Base-by-base conservation (phyloP, 1,284 basidiomycete species). In the Moniliella sp. region DNA sequence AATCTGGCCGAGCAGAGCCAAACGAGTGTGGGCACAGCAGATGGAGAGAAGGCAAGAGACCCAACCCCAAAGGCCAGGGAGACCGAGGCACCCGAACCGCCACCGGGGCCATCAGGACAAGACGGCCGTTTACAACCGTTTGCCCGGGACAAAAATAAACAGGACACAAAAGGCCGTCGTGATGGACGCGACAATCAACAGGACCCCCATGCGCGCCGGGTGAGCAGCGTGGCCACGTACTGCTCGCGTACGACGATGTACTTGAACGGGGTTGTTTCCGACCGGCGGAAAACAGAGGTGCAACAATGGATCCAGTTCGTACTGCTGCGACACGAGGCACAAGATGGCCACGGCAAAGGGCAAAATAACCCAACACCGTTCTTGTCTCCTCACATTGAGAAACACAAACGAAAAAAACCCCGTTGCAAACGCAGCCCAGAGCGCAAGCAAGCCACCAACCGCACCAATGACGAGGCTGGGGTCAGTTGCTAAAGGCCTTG, bases 401-500 rank as follows among this genome's bases (percentile, higher is more conserved):
- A 97, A 94, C 44, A 97, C 72, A 48, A 94, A 72, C 5, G 82
- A 74, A 61, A 97, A 93, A 61, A 97, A 93, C 0, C 72, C 86
- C 16, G 73, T 73, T 1, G 83, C 75, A 18, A 97, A 71, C 3
- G 75, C 86, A 17, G 82, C 75, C 88, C 88, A 97, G 8, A 94
- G 72, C 15, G 76, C 69, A 36, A 93, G 65, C 28, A 97, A 66
- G 0, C 88, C 91, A 82, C 72, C 0, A 63, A 42, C 5, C 57
- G 45, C 9, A 84, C 74, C 29, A 93, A 70, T 2, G 80, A 74
- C 15, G 76, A 78, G 39, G 88, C 70, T 7, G 84, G 83, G 0
- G 86, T 93, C 35, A 97, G 62, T 97, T 97, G 25, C 83, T 82
- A 57, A 94, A 97, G 5, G 86, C 84, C 64, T 97, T 97, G 3